Evolutionary conservation across 2,329 filamentous ascomycete species (phyloP).

Genomic region (Verticillium klebahnii): DNA sequence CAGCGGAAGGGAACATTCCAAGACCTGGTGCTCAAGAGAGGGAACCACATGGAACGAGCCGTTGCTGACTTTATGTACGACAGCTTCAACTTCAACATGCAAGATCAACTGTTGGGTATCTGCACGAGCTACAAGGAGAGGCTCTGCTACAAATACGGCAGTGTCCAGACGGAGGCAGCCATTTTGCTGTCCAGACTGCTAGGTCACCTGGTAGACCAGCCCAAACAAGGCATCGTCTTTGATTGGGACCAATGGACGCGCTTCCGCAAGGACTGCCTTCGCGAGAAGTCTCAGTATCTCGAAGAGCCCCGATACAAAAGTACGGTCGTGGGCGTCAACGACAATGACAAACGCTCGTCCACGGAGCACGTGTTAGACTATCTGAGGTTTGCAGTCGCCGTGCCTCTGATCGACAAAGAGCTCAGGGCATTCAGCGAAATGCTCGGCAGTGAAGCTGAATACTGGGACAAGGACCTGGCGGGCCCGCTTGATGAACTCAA

Average conservation of each 20-base stretch:
- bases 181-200: slow-evolving; percentile 47
- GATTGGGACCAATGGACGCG: slow-evolving; percentile 31
- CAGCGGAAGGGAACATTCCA: slow-evolving; percentile 42
- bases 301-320: slow-evolving; percentile 40
- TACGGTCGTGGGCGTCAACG: slow-evolving; percentile 19
- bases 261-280: slow-evolving; percentile 24
- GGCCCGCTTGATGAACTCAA: slow-evolving; percentile 29
- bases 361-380: slow-evolving; percentile 47
- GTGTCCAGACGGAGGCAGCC: slow-evolving; percentile 39
- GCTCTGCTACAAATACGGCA: slow-evolving; percentile 54
- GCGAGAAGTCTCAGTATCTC: slow-evolving; percentile 8
- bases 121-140: slow-evolving; percentile 62
- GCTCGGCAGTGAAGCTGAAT: not conserved
- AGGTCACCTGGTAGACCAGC: slow-evolving; percentile 51
- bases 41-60: slow-evolving; percentile 13
- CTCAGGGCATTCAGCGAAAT: slow-evolving; percentile 20
- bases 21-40: slow-evolving; percentile 28
- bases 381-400: slow-evolving; percentile 51
- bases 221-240: slow-evolving; percentile 52
- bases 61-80: slow-evolving; percentile 43
- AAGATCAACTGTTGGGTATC: slow-evolving; percentile 53
- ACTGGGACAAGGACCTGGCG: slow-evolving; percentile 32
- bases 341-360: slow-evolving; percentile 28
- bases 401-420: slow-evolving; percentile 32
- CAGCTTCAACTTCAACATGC: slow-evolving; percentile 55